Conservation (phyloP, 139 green algal genomes). For the Auxenochlorella pyrenoidosa region DNA sequence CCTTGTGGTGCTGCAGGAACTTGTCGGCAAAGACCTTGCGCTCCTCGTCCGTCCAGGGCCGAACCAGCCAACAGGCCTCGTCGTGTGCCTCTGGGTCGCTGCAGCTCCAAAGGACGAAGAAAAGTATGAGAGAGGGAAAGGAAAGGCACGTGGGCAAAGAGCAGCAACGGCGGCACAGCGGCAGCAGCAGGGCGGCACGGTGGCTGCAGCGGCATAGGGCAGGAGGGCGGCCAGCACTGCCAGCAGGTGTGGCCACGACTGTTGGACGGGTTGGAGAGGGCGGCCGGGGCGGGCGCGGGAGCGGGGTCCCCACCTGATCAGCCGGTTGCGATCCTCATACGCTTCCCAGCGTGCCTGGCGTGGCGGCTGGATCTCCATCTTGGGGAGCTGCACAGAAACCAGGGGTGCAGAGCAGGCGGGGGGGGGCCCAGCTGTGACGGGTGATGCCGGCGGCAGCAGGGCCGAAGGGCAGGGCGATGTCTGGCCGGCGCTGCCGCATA, state of each 20-base stretch:
- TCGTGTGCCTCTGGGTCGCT: conserved; percentile 66
- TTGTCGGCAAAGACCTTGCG: conserved; percentile 87
- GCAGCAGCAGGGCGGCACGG: neutral
- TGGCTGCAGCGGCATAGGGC: neutral
- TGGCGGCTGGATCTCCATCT: conserved; percentile 7
- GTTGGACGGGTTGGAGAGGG: neutral
- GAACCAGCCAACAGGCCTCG: conserved; percentile 42
- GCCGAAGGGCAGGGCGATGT: no score
- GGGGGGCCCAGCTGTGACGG: no score
- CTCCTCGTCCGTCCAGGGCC: conserved; percentile 83
- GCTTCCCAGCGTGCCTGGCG: conserved; percentile 42
- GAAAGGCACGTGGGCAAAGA: neutral
- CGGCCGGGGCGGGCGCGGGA: no score
- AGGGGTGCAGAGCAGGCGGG: no score
- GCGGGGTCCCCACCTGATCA: conserved; percentile 29
- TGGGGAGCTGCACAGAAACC: conserved; percentile 25
- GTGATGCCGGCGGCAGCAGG: no score
- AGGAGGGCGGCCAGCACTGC: neutral
- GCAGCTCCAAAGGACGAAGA: neutral
- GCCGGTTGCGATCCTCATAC: conserved; percentile 59
- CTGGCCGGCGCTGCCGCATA: no score
- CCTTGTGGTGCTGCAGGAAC: conserved; percentile 81
- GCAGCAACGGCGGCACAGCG: no score
- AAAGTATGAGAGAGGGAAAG: neutral
- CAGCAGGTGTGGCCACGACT: no score